These are phyloP conservation scores for Vigna unguiculata DNA, from an alignment of 306 rosid species.

Conservation along the genomic window DNA sequence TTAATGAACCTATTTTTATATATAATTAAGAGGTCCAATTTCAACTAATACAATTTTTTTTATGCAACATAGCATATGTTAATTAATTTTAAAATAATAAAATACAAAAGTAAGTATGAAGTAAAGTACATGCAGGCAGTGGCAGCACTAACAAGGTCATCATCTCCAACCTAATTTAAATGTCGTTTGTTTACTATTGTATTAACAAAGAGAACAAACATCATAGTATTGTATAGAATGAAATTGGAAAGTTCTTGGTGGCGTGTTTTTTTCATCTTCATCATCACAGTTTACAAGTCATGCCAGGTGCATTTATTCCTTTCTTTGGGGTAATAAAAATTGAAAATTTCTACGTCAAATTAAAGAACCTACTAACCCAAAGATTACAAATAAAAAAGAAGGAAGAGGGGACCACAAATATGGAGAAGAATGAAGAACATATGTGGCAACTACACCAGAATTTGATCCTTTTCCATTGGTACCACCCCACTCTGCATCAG, in stretches of 20 bases:
- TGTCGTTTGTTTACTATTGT: background rate
- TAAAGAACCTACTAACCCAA: background rate
- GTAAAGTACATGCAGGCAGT: background rate
- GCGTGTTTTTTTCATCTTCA: background rate
- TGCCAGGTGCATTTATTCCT: constrained; percentile 27
- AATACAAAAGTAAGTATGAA: background rate
- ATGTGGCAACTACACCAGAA: constrained; percentile 33
- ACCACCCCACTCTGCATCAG: background rate
- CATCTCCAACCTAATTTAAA: background rate
- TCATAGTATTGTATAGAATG: background rate
- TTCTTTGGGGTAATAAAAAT: constrained; percentile 12
- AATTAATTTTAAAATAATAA: background rate
- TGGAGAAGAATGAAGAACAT: constrained; percentile 11
- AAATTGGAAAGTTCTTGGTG: background rate
- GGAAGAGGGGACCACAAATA: constrained; percentile 26
- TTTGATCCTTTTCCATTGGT: constrained; percentile 9
- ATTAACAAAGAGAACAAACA: constrained; percentile 10
- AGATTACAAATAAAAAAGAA: background rate
- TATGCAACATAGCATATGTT: background rate
- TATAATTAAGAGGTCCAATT: no score
- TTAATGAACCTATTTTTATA: no score
- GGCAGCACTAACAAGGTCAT: background rate
- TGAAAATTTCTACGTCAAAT: constrained; percentile 9
- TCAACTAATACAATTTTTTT: no score
- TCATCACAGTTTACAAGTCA: constrained; percentile 21